Conservation (phyloP, 495 filamentous ascomycete genomes). For the Hypoxylon crocopeplum region DNA sequence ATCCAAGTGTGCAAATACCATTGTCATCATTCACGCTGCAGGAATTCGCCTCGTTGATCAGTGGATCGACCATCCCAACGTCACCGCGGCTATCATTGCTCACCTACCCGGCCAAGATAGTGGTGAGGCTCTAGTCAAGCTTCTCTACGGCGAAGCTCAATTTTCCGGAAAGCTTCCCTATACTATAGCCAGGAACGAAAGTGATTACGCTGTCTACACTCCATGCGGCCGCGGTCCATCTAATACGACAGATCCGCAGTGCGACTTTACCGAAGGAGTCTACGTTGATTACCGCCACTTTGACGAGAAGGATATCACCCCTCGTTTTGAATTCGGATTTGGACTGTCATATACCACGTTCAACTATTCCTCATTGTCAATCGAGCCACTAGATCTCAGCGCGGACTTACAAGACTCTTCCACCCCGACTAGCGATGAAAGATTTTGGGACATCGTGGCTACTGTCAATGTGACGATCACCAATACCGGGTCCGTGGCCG, state of each 20-base stretch:
- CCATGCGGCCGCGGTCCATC: constrained; percentile 48
- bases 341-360: constrained; percentile 75
- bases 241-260: constrained; percentile 58
- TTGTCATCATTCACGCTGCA: constrained; percentile 67
- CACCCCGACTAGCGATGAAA: constrained; percentile 57
- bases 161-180: constrained; percentile 75
- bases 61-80: constrained; percentile 67
- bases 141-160: constrained; percentile 66
- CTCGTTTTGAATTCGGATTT: constrained; percentile 74
- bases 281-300: constrained; percentile 74
- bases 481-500: constrained; percentile 69
- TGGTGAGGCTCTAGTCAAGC: constrained; percentile 60
- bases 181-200: constrained; percentile 67
- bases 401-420: constrained; percentile 51
- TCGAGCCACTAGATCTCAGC: constrained; percentile 36
- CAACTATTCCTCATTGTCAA: constrained; percentile 52
- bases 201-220: constrained; percentile 61
- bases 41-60: constrained; percentile 64
- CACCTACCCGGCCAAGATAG: constrained; percentile 69
- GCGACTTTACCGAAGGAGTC: constrained; percentile 67
- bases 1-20: constrained; percentile 62
- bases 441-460: constrained; percentile 67
- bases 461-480: constrained; percentile 63
- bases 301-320: constrained; percentile 65
- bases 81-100: constrained; percentile 66